A percentile compares a stretch with the other conserved stretches of the same genome.
These are phyloP conservation scores for Schoenoplectus triqueter DNA, from an alignment of 202 grass and related monocot genomes.

Conservation along the genomic window DNA sequence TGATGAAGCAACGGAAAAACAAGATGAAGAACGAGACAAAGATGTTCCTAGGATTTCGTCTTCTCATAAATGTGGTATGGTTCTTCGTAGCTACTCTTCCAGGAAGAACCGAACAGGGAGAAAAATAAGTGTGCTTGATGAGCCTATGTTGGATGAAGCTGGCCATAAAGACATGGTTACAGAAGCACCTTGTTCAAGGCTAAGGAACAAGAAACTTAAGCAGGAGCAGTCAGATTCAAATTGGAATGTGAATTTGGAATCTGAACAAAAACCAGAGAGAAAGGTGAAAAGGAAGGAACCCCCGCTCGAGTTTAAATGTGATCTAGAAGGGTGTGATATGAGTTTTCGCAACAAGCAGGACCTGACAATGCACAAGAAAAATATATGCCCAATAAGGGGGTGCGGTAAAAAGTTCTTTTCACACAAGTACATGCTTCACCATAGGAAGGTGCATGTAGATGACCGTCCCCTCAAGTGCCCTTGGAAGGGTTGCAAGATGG, in stretches of 20 bases:
- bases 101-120: constrained; percentile 38
- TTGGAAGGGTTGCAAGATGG: constrained; percentile 79
- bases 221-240: constrained; percentile 33
- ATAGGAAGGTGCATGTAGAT: constrained; percentile 93
- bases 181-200: too few relatives aligned
- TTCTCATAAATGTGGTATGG: constrained; percentile 33
- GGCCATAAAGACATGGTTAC: too few relatives aligned
- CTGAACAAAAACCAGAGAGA: constrained; percentile 53
- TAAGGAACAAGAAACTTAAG: constrained; percentile 25
- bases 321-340: constrained; percentile 94
- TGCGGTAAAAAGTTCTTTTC: constrained; percentile 97
- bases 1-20: constrained; percentile 30
- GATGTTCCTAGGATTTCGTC: constrained; percentile 36
- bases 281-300: constrained; percentile 49
- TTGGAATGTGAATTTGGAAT: constrained; percentile 46
- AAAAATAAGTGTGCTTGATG: constrained; percentile 27
- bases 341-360: constrained; percentile 84
- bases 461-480: constrained; percentile 83
- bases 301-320: constrained; percentile 58
- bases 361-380: constrained; percentile 69
- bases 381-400: constrained; percentile 92
- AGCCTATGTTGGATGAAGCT: neutral
- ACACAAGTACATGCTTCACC: constrained; percentile 93
- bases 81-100: constrained; percentile 35
- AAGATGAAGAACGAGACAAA: constrained; percentile 21